Conservation (phyloP, 352 stramenopile species). For the Pythium utonaiense region DNA sequence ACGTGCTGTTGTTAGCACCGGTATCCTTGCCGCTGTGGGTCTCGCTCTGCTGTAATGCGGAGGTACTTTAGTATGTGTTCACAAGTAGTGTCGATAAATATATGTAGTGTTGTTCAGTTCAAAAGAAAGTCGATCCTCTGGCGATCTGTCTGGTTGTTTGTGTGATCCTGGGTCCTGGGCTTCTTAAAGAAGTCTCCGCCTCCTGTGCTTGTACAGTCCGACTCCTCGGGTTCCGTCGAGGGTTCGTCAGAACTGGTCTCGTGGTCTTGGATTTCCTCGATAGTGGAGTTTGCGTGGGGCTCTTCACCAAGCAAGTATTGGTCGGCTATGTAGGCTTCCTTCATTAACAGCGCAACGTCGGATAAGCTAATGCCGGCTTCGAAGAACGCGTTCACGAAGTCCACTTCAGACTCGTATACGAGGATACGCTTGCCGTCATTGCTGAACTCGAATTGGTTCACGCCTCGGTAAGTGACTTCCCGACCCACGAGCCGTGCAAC, state of each 20-base stretch:
- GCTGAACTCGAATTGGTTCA: constrained; percentile 57
- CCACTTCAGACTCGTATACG: constrained; percentile 56
- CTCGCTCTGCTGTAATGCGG: constrained; percentile 9
- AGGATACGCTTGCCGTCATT: constrained; percentile 34
- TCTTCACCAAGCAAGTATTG: constrained; percentile 37
- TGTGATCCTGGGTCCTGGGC: background rate
- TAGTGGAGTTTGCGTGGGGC: background rate
- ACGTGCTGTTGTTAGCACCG: constrained; percentile 12
- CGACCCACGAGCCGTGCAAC: constrained; percentile 39
- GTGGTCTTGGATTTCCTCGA: constrained; percentile 11
- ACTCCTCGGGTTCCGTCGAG: too few species aligned
- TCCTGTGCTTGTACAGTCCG: too few species aligned
- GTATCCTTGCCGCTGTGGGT: constrained; percentile 8
- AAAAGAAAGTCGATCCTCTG: constrained; percentile 15
- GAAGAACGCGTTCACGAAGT: constrained; percentile 48
- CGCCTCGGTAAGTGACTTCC: constrained; percentile 40
- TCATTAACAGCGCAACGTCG: constrained; percentile 49
- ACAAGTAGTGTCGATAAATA: background rate
- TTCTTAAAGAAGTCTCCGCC: background rate
- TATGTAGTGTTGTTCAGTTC: constrained; percentile 4
- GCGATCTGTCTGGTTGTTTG: background rate
- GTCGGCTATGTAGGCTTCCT: constrained; percentile 43
- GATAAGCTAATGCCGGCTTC: constrained; percentile 26
- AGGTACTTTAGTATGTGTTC: background rate
- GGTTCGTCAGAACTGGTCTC: constrained; percentile 1